Conservation (phyloP, 2,329 filamentous ascomycete genomes). For the Ilyonectria destructans region DNA sequence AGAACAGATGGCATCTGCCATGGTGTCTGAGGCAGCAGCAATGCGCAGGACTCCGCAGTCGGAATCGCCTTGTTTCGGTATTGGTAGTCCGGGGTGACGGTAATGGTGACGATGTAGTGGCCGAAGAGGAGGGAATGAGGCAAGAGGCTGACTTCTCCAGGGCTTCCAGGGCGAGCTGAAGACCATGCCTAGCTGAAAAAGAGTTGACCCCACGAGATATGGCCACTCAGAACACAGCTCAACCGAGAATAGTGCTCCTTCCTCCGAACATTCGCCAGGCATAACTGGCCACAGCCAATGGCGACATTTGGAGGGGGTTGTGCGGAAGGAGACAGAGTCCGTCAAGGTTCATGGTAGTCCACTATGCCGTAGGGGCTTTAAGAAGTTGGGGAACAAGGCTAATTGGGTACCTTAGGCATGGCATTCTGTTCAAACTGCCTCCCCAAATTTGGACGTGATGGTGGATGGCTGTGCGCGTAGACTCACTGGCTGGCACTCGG, state of each 20-base stretch:
- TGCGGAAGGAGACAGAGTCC: slow-evolving; percentile 2
- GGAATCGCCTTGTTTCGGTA: slow-evolving; percentile 11
- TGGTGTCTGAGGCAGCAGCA: slow-evolving; percentile 17
- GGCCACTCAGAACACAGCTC: not conserved
- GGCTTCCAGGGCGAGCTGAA: not conserved
- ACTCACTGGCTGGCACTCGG: not conserved
- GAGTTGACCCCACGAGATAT: not conserved
- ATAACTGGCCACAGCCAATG: not conserved
- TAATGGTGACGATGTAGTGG: not conserved
- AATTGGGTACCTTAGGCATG: not conserved
- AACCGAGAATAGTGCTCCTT: slow-evolving; percentile 7
- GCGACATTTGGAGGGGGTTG: not conserved
- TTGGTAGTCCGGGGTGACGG: slow-evolving; percentile 7
- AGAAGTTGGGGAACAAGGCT: not conserved
- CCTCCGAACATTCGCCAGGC: not conserved
- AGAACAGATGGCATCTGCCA: not conserved
- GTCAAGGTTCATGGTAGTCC: not conserved
- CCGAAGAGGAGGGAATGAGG: slow-evolving; percentile 9
- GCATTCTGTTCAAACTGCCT: not conserved
- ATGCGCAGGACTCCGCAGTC: slow-evolving; percentile 8
- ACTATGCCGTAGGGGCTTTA: not conserved
- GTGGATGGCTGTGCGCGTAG: not conserved
- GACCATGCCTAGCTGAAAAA: not conserved
- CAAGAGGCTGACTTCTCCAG: slow-evolving; percentile 9
- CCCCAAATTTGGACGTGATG: not conserved